Evolutionary conservation across 345 rosid species (phyloP), one percentile per base, ranked within the genome.

Genomic region (Citrus sp.): DNA sequence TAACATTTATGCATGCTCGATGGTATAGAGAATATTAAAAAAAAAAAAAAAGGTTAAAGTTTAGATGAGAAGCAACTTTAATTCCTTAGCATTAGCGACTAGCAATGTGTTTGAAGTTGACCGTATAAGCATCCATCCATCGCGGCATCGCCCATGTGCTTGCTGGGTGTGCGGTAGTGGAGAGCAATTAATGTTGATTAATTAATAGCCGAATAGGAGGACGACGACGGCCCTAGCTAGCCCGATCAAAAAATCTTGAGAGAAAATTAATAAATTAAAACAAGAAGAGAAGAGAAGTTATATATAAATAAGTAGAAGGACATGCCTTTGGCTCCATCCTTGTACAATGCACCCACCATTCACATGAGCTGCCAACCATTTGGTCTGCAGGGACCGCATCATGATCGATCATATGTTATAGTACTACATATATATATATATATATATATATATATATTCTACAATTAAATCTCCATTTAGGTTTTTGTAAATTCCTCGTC

Each of bases 341-440:
- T 16, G 4, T 1, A 28, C 49, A 35, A 35, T 35, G 37, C 37
- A 58, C 70, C 12, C 49, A 42, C 38, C 49, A 64, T 24, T 75
- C 78, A 75, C 78, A 65, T 51, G 72, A 65, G n/a, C 34, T 65
- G 72, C 78, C 72, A 51, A 34, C 63, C 60, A 75, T 65, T 75
- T 49, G 71, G 63, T 75, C 51, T 6, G 46, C 69, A 18, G n/a
- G 69, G 25, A 16, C 35, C 16, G 70, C 77, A 55, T 51, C 67
- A 60, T 60, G 6, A 0, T 34, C 58, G 19, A 1, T 40, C 46
- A 14, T 42, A 4, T 70, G 35, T 21, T 61, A n/a, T 27, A 32
- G 4, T 21, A 19, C 2, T 7, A 37, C 42, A n/a, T n/a, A n/a
- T n/a, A n/a, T n/a, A n/a, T n/a, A n/a, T n/a, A n/a, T n/a, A n/a